phyloP scores from a whole-genome alignment of 208 protist species.

The Trypanosoma lewisi region DNA sequence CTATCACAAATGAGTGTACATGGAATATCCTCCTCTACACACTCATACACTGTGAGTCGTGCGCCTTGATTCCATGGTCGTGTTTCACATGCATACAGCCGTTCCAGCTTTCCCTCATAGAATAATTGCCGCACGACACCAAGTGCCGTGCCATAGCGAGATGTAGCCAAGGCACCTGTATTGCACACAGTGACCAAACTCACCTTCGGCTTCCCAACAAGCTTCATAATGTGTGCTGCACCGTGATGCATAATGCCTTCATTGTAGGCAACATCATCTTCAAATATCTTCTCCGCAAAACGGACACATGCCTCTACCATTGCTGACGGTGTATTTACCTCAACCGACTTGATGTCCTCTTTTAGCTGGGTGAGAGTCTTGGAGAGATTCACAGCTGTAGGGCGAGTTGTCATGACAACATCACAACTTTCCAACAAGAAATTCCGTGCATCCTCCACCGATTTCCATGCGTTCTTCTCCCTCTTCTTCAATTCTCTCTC shows the following conservation, averaged over 20 bases:
- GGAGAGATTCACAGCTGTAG: slow-evolving; percentile 96
- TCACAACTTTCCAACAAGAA: slow-evolving; percentile 80
- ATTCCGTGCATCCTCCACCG: slow-evolving; percentile 31
- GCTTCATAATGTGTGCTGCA: slow-evolving; percentile 21
- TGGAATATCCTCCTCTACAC: slow-evolving; percentile 90
- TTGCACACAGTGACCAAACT: slow-evolving; percentile 94
- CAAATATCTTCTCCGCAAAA: slow-evolving; percentile 86
- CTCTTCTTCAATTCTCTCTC: slow-evolving; percentile 29
- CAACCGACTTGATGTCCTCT: slow-evolving; percentile 32
- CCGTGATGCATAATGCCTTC: slow-evolving; percentile 59
- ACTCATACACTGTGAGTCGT: slow-evolving; percentile 95
- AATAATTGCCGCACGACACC: slow-evolving; percentile 91
- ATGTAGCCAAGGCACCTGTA: slow-evolving; percentile 92
- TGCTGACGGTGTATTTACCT: slow-evolving; percentile 17
- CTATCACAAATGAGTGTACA: slow-evolving; percentile 92
- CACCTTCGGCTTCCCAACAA: slow-evolving; percentile 37
- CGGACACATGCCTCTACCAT: slow-evolving; percentile 59
- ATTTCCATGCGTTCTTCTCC: slow-evolving; percentile 25
- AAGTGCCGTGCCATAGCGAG: slow-evolving; percentile 92
- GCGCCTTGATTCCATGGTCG: slow-evolving; percentile 95
- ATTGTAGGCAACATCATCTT: slow-evolving; percentile 89
- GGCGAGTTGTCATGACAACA: slow-evolving; percentile 89
- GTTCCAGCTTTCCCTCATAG: slow-evolving; percentile 71
- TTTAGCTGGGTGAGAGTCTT: slow-evolving; percentile 82
- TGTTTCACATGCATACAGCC: slow-evolving; percentile 93